Base-by-base conservation (phyloP, 495 filamentous ascomycete genomes). In the Annulohypoxylon bovei region DNA sequence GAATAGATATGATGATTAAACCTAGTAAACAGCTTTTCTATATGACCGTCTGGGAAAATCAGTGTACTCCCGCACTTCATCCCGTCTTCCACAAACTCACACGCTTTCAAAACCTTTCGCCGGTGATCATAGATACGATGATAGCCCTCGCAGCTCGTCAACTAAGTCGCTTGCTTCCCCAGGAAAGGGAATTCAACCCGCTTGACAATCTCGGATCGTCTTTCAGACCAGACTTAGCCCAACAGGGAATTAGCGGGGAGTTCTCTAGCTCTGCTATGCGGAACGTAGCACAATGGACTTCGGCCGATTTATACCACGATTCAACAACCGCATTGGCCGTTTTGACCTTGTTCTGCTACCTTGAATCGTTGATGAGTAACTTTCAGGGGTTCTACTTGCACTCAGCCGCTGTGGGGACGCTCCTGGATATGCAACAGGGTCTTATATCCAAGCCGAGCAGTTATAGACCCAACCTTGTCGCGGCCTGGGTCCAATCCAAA, bases 321-420 rank as follows among this genome's bases (percentile, higher is more conserved):
- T 30, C 47, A n/a, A 52, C 25, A 27, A 52, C 47, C 8, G 47
- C 47, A 32, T 52, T 52, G 22, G 47, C 11, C 2, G 47, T 52
- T 9, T 22, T 52, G 12, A 52, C 23, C 47, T 1, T 52, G 8
- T 52, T 52, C 47, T 52, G 47, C 47, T 52, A 28, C 22, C 23
- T 52, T 14, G 47, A 52, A 52, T 30, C 47, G 9, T 52, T 52
- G 25, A 52, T 52, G 47, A 52, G 47, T 28, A 52, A 52, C 47
- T 52, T 52, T 7, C 22, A 30, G 8, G 47, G 47, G 8, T 52
- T 52, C 23, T 52, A 52, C 22, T 28, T 52, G 27, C 47, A 52
- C 27, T 52, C 47, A n/a, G 47, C 23, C n/a, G 47, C 47, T 28
- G 23, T 52, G 9, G 25, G 12, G 22, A 30, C 25, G 3, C 47